Percentiles rank a stretch among this genome's conserved stretches.
Conservation (phyloP, 2,329 filamentous ascomycete genomes). For the Neofusicoccum laricinum region DNA sequence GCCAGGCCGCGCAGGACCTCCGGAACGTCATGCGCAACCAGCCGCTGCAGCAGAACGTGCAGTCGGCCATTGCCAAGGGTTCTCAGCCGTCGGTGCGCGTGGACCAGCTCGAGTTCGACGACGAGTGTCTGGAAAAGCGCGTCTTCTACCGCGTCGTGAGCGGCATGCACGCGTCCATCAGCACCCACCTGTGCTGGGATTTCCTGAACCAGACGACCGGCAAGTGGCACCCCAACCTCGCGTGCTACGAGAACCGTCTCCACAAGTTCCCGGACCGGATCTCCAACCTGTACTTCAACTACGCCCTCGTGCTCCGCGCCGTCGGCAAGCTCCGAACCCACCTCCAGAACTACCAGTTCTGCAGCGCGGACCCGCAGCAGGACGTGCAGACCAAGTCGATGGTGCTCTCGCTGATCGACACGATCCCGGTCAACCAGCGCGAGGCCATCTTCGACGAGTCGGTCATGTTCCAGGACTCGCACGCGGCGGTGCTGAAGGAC, state of each 20-base stretch:
- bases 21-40: conserved; percentile 60
- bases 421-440: conserved; percentile 56
- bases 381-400: conserved; percentile 77
- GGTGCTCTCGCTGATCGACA: conserved; percentile 71
- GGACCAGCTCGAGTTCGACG: conserved; percentile 71
- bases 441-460: conserved; percentile 88
- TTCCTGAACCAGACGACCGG: conserved; percentile 94
- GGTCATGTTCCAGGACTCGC: conserved; percentile 79
- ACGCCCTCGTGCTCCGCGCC: conserved; percentile 87
- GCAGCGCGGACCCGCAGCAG: conserved; percentile 77
- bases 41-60: conserved; percentile 59
- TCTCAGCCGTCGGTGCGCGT: conserved; percentile 57
- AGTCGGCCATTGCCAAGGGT: conserved; percentile 51
- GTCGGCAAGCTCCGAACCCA: conserved; percentile 85
- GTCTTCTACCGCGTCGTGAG: conserved; percentile 95
- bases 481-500: conserved; percentile 76
- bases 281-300: conserved; percentile 99
- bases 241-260: conserved; percentile 85
- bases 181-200: conserved; percentile 92
- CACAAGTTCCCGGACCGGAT: conserved; percentile 84
- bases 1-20: conserved; percentile 59
- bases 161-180: conserved; percentile 98
- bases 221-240: conserved; percentile 84
- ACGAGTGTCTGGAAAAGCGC: conserved; percentile 96
- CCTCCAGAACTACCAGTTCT: conserved; percentile 84